A percentile compares a stretch with the other conserved stretches of the same genome.
Evolutionary conservation across 2,329 filamentous ascomycete genomes (phyloP).

Genomic region (Neoascochyta sp.): DNA sequence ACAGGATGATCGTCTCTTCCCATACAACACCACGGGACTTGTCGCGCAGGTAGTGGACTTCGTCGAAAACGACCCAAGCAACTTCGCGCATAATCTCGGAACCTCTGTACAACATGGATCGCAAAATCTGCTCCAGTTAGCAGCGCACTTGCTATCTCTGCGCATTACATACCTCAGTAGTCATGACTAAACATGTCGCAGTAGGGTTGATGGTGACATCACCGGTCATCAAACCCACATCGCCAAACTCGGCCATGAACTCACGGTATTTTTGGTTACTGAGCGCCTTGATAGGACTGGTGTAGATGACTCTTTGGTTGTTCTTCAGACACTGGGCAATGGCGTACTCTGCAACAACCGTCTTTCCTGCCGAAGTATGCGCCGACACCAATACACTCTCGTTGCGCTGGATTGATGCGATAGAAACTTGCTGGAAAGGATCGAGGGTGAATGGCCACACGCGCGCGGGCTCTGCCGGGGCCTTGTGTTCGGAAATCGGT

Average conservation of each 20-base stretch:
- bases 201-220: conserved; percentile 99
- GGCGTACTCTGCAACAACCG: conserved; percentile 95
- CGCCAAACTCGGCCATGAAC: conserved; percentile 91
- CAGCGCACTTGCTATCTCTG: neutral
- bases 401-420: conserved; percentile 90
- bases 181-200: conserved; percentile 97
- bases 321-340: conserved; percentile 96
- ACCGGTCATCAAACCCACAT: conserved; percentile 96
- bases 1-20: conserved; percentile 97
- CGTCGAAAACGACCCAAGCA: conserved; percentile 96
- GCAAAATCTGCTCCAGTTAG: conserved; percentile 66
- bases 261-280: conserved; percentile 99
- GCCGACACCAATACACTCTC: conserved; percentile 97
- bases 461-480: conserved; percentile 80
- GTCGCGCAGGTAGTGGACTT: conserved; percentile 98
- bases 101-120: conserved; percentile 95
- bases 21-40: conserved; percentile 92
- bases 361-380: conserved; percentile 96
- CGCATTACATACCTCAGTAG: conserved; percentile 62
- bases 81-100: conserved; percentile 99
- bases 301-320: conserved; percentile 98
- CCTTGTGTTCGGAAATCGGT: conserved; percentile 89
- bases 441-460: conserved; percentile 88
- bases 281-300: conserved; percentile 96
- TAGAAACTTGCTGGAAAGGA: conserved; percentile 93